Base-by-base conservation (phyloP, 768 basidiomycete species). In the Russula abietina region DNA sequence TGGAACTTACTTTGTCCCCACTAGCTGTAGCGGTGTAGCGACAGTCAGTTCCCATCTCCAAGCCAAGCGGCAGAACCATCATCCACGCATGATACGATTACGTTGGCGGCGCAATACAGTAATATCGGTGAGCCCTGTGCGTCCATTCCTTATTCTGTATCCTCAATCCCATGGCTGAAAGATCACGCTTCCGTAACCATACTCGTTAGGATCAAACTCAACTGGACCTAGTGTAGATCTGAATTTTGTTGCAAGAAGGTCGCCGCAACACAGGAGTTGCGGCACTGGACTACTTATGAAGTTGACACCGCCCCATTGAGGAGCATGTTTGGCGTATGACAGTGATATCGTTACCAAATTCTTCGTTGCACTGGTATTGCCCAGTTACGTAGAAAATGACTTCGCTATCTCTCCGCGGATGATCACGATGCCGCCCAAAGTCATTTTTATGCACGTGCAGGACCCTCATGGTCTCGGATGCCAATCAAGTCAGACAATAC, bases 261-360 rank as follows among this genome's bases (percentile, higher is more conserved):
- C 45, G 4, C 22, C 22, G 45, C 24, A 46, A 46, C 22, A 46
- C 4, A n/a, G 43, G 43, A 22, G n/a, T n/a, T 43, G 43, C 22
- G 22, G n/a, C n/a, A n/a, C n/a, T n/a, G n/a, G n/a, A n/a, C n/a
- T n/a, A n/a, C n/a, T n/a, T n/a, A n/a, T 17, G 43, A n/a, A 9
- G 3, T n/a, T n/a, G 87, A 87, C 0, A 77, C 72, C 10, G 76
- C 11, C 33, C 10, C 70, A 65, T 84, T 84, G 57, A 88, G 74
- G 39, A 86, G 87, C 46, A 24, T 48, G 22, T 3, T n/a, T n/a
- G n/a, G n/a, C n/a, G n/a, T 30, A 28, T 26, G 48, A 49, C 48
- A 26, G 46, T 14, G 24, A 26, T 24, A 8, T 24, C 6, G 11
- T 22, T 48, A 48, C 22, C 3, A 43, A n/a, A 43, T 2, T 19